Conservation (phyloP, 169 alveolate species). For the Eimeria tenella region DNA sequence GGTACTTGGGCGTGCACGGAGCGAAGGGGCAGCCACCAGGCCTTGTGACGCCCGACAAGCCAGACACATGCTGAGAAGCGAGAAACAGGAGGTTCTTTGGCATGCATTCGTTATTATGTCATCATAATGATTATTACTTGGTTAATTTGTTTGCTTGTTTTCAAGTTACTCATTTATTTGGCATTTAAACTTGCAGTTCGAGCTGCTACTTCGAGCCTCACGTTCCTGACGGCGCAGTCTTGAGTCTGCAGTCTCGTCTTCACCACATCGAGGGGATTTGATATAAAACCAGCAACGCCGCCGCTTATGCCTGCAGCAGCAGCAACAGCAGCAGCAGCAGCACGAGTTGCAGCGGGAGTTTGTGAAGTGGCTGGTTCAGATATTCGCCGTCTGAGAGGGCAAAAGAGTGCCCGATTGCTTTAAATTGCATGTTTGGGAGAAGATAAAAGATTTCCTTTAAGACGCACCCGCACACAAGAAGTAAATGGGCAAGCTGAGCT, state of each 20-base stretch:
- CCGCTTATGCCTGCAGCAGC: conserved; percentile 96
- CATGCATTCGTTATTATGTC: no score
- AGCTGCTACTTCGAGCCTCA: no score
- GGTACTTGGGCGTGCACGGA: conserved; percentile 22
- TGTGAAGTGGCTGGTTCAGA: no score
- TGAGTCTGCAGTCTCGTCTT: conserved; percentile 97
- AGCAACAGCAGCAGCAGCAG: conserved; percentile 80
- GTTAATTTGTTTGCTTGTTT: no score
- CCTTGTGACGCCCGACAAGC: neutral
- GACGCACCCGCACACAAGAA: conserved; percentile 78
- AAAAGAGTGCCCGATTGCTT: no score
- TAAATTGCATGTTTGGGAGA: no score
- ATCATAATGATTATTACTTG: no score
- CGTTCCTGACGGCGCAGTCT: conserved; percentile 79
- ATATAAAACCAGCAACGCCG: conserved; percentile 95
- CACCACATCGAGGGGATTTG: conserved; percentile 97
- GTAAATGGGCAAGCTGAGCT: conserved; percentile 50
- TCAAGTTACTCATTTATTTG: no score
- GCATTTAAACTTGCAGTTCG: no score
- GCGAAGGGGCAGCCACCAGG: neutral
- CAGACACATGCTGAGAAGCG: neutral
- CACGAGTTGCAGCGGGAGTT: no score
- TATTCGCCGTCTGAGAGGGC: no score
- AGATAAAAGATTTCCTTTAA: no score
- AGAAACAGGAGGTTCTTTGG: neutral